Base-by-base conservation (phyloP, 73 alveolate species). In the Stentor roeselii region DNA sequence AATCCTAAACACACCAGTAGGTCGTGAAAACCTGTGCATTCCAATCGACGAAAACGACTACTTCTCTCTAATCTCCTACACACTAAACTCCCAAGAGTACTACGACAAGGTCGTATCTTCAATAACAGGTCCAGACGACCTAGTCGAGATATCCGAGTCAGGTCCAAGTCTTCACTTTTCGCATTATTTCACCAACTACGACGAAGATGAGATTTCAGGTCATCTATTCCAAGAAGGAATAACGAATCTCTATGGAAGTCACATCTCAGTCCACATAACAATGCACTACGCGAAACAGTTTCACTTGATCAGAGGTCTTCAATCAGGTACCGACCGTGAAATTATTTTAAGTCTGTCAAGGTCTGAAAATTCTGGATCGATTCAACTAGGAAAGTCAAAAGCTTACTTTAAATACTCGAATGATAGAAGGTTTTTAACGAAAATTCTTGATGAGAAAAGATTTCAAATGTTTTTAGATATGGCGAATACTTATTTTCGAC, bases 401-500 rank as follows among this genome's bases (percentile, higher is more conserved):
- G 60, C 88, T 35, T 6, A 36, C 82, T 86, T 89, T 75, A 30
- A 31, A 39, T 42, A 75, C 36, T 59, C 90, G 4, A 50, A 37
- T 40, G 76, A 41, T 59, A 74, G 78, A 14, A 86, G 61, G 59
- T 89, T 42, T 67, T 58, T 89, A 41, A 86, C 76, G 77, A 89
- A 86, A 77, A 59, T 86, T 60, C 78, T 85, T 39, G 87, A 86
- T 59, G 85, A 77, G 34, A 89, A 78, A 59, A 89, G 86, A 42
- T 59, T 86, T 40, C 84, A 78, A 83, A 89, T 86, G 91, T 89
- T 89, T 75, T 27, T 78, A 3, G 91, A 86, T 50, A 85, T 89
- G 31, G 92, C 94, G 3, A 88, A 86, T 21, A 40, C 42, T 42
- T 88, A 88, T 75, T 88, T 88, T 59, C 86, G 88, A 40, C 86